A percentile compares a stretch with the other conserved stretches of the same genome.
phyloP scores from a whole-genome alignment of 192 early-diverging fungal genomes.

The Thamnidium elegans region DNA sequence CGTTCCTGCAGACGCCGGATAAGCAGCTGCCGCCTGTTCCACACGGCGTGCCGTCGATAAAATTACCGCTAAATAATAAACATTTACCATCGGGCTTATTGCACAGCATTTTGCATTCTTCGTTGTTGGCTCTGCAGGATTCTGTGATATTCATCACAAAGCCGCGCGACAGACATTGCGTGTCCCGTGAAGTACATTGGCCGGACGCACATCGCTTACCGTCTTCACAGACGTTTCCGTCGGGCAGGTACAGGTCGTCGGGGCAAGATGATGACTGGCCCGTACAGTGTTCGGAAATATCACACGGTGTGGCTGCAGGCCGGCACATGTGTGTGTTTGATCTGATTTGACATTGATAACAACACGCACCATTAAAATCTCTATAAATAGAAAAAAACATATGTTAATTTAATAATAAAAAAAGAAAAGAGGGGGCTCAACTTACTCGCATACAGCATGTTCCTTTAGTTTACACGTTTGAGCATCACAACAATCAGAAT shows the following conservation, averaged over 20 bases:
- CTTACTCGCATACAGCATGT: slow-evolving; percentile 68
- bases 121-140: slow-evolving; percentile 53
- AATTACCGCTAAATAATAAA: slow-evolving; percentile 57
- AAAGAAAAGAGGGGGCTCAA: background rate
- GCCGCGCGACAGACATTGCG: slow-evolving; percentile 63
- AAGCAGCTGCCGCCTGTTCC: slow-evolving; percentile 61
- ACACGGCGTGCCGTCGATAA: slow-evolving; percentile 70
- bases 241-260: slow-evolving; percentile 54
- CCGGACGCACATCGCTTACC: slow-evolving; percentile 61
- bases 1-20: slow-evolving; percentile 42
- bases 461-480: slow-evolving; percentile 76
- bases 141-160: slow-evolving; percentile 45
- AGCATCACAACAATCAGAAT: slow-evolving; percentile 81
- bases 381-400: slow-evolving; percentile 23
- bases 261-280: slow-evolving; percentile 74
- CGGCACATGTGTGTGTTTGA: slow-evolving; percentile 66
- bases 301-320: slow-evolving; percentile 73
- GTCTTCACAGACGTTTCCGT: slow-evolving; percentile 66
- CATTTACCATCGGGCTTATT: slow-evolving; percentile 51
- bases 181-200: slow-evolving; percentile 69
- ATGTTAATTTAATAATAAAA: background rate
- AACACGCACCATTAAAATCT: slow-evolving; percentile 84
- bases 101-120: slow-evolving; percentile 64
- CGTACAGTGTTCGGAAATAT: slow-evolving; percentile 73
- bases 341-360: slow-evolving; percentile 63